These are phyloP conservation scores for Salix udensis DNA, from an alignment of 345 rosid genomes.

Conservation along the genomic window DNA sequence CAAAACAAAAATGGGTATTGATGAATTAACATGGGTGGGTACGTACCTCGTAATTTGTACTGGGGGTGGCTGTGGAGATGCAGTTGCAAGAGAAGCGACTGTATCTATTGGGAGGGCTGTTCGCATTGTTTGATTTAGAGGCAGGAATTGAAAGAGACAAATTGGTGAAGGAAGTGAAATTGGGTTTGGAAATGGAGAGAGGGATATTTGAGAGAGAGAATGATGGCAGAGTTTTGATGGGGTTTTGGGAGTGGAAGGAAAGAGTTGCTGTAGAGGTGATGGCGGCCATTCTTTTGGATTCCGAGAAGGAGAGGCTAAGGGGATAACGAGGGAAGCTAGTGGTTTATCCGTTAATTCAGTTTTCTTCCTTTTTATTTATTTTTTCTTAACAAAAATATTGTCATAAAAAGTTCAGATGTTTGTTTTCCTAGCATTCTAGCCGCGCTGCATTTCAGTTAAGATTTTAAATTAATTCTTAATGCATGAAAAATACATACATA, in stretches of 20 bases:
- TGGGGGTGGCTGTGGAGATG: slow-evolving; percentile 42
- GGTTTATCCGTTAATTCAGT: neutral
- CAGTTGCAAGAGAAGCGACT: slow-evolving; percentile 41
- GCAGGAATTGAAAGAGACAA: neutral
- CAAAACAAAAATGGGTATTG: neutral
- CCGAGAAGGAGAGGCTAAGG: neutral
- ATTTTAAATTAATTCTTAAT: too few relatives aligned
- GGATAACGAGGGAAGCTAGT: neutral
- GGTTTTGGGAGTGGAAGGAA: slow-evolving; percentile 21
- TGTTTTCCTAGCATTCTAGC: too few relatives aligned
- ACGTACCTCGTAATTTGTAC: slow-evolving; percentile 50
- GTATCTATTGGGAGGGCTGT: slow-evolving; percentile 10
- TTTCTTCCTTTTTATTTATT: too few relatives aligned
- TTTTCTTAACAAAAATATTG: too few relatives aligned
- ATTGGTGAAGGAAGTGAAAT: slow-evolving; percentile 6
- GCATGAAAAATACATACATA: too few relatives aligned
- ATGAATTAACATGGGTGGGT: neutral
- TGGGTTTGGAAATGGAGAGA: slow-evolving; percentile 11
- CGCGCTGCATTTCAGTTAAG: too few relatives aligned
- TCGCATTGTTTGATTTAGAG: slow-evolving; percentile 8
- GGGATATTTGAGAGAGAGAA: slow-evolving; percentile 5
- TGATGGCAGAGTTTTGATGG: slow-evolving; percentile 11
- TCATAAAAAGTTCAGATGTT: too few relatives aligned
- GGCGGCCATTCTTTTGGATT: slow-evolving; percentile 21
- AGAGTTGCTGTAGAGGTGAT: slow-evolving; percentile 15